Base-by-base conservation (phyloP, 805 yeast species). In the Yamadazyma kitorensis region DNA sequence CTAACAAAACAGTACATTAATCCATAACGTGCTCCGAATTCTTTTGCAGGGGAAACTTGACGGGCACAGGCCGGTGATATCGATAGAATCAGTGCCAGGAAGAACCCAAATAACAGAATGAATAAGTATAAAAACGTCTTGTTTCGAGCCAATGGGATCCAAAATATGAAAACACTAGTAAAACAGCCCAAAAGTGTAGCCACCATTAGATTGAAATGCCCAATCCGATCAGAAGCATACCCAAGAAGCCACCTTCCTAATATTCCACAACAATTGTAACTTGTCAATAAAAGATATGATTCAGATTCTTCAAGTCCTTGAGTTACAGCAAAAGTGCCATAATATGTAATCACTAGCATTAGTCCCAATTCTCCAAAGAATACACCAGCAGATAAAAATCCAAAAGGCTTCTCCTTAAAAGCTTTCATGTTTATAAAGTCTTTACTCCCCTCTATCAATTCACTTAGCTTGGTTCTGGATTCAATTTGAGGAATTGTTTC, bases 21-120 rank as follows among this genome's bases (percentile, higher is more conserved):
- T 0, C 88, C 87, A 44, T 76, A 82, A 13, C 82, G 57, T 42
- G 75, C 77, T 13, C 88, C 88, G 51, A 80, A 82, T 34, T 78
- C 74, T 38, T 69, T 64, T 0, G 81, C 77, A 9, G 69, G 71
- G n/a, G 80, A 72, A 17, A 83, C 75, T 29, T 74, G 73, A 0
- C 83, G 74, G 11, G 80, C 69, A 41, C 88, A 81, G 3, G 77
- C 78, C 0, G 91, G 87, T 0, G 82, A 72, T 31, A 83, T 48
- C 0, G 84, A 70, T 25, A 83, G 59, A 4, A 82, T 75, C n/a
- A 83, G 73, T 2, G 86, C 78, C 19, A 74, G 64, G 37, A 72
- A 68, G 45, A 80, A 74, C 0, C 88, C 88, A 47, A 72, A 74
- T 3, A 72, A 34, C 1, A 65, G 71, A 5, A 80, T 59, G 52